A percentile compares a stretch with the other conserved stretches of the same genome.
phyloP scores from a whole-genome alignment of 2,329 filamentous ascomycete species.

The Aspergillus flavus region DNA sequence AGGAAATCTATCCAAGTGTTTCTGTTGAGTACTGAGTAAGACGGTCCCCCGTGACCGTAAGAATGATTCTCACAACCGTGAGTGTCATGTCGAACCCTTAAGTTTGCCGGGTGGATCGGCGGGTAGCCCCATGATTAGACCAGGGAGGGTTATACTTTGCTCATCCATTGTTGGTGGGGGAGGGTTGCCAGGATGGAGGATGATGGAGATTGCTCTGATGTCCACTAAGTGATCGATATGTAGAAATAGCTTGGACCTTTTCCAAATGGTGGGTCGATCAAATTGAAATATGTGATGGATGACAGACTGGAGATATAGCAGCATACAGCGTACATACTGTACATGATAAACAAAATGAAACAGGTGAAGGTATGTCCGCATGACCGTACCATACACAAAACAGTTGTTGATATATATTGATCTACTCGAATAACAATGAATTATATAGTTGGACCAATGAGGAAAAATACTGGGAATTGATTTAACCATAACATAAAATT shows the following conservation, averaged over 20 bases:
- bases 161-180: constrained; percentile 2
- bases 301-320: not conserved
- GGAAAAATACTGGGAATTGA: not conserved
- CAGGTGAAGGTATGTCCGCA: not conserved
- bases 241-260: not conserved
- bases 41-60: not conserved
- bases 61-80: not conserved
- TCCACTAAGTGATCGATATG: not conserved
- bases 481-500: not conserved
- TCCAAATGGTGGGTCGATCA: not conserved
- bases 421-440: not conserved
- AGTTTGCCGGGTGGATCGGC: not conserved
- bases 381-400: not conserved
- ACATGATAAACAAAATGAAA: not conserved
- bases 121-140: not conserved
- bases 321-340: not conserved
- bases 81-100: not conserved
- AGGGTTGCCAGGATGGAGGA: not conserved
- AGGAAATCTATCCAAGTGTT: not conserved
- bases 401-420: not conserved
- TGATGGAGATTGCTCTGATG: not conserved
- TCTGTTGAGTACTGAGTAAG: not conserved
- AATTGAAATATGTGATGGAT: not conserved
- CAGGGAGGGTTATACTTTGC: constrained; percentile 3
- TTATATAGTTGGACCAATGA: not conserved